Conservation (phyloP, 2,329 filamentous ascomycete genomes). For the Xylariaceae sp. region DNA sequence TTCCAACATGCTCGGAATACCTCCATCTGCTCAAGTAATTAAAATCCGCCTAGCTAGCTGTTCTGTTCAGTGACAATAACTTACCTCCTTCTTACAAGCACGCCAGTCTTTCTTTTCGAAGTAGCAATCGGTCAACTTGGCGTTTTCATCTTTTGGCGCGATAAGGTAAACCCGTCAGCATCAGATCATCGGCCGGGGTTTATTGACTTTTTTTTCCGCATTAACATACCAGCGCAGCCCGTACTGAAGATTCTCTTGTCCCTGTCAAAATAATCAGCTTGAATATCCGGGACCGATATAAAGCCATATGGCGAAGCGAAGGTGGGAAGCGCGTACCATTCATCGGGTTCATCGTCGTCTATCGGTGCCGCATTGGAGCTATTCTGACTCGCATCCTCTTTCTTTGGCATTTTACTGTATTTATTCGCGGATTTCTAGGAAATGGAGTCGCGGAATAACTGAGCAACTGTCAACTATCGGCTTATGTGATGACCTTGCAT, state of each 20-base stretch:
- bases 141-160: conserved; percentile 66
- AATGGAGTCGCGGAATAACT: too few species aligned
- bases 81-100: conserved; percentile 77
- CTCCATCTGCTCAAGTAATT: conserved; percentile 62
- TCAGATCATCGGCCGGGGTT: background rate
- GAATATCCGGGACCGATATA: background rate
- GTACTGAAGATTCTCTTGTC: conserved; percentile 97
- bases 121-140: conserved; percentile 90
- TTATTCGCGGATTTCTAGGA: too few species aligned
- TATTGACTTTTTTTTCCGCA: background rate
- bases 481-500: too few species aligned
- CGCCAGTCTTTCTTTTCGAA: conserved; percentile 96
- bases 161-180: conserved; percentile 8
- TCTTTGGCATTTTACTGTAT: conserved; percentile 48
- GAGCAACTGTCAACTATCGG: too few species aligned
- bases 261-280: conserved; percentile 46
- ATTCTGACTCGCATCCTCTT: conserved; percentile 41
- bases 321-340: conserved; percentile 61
- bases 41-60: conserved; percentile 4
- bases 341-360: conserved; percentile 85
- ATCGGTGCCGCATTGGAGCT: conserved; percentile 36
- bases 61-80: conserved; percentile 33
- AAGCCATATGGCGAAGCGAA: background rate
- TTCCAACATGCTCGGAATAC: conserved; percentile 90
- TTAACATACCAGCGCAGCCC: conserved; percentile 69